phyloP scores from a whole-genome alignment of 2,329 filamentous ascomycete species.

The Monilinia fructigena region DNA sequence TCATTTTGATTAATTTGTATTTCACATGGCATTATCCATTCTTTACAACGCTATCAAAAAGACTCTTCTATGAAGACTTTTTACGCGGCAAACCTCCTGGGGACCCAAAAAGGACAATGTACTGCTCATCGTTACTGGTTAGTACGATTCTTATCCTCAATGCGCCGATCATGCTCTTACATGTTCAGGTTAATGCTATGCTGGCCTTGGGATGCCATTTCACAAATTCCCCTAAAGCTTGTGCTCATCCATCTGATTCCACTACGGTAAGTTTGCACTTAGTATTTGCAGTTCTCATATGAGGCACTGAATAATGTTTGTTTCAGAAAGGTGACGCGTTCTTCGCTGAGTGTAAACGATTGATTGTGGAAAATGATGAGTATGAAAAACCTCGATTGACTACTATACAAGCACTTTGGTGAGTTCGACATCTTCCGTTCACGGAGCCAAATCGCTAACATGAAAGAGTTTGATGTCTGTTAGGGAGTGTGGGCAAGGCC shows the following conservation, averaged over 20 bases:
- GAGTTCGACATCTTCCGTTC: neutral
- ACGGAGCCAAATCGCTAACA: constrained; percentile 44
- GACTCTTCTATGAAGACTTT: constrained; percentile 84
- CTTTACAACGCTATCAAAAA: constrained; percentile 86
- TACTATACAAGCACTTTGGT: constrained; percentile 85
- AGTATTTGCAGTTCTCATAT: neutral
- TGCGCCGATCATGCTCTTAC: constrained; percentile 63
- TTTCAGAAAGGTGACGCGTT: constrained; percentile 80
- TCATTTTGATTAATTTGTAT: constrained; percentile 93
- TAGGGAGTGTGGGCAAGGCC: constrained; percentile 88
- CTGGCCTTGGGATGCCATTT: constrained; percentile 92
- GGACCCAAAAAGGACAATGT: constrained; percentile 57
- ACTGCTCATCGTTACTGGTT: constrained; percentile 81
- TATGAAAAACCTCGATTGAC: constrained; percentile 85
- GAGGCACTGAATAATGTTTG: neutral
- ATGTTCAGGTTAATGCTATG: constrained; percentile 89
- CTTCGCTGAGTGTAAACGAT: constrained; percentile 86
- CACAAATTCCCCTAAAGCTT: constrained; percentile 71
- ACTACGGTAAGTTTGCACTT: constrained; percentile 51
- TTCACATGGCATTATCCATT: constrained; percentile 98
- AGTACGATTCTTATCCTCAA: neutral
- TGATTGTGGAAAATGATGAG: constrained; percentile 88
- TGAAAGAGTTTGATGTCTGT: constrained; percentile 69
- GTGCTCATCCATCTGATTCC: constrained; percentile 68
- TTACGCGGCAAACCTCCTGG: constrained; percentile 62